These are phyloP conservation scores for Arachis hypogaea DNA, from an alignment of 306 rosid genomes.

Conservation along the genomic window DNA sequence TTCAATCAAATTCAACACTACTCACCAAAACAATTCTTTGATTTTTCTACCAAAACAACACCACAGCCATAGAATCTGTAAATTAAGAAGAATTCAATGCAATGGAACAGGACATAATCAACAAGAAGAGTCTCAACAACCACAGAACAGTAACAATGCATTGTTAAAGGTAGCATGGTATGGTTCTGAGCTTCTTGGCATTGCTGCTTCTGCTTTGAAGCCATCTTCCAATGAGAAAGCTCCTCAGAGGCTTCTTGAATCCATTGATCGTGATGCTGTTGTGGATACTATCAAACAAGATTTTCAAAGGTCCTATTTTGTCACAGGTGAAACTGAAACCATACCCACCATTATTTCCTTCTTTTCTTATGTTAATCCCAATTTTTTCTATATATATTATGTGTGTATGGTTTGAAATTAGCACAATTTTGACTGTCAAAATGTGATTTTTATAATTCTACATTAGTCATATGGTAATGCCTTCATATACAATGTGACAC, in stretches of 20 bases:
- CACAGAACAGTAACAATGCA: slow-evolving; percentile 41
- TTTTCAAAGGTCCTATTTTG: slow-evolving; percentile 47
- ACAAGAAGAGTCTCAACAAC: slow-evolving; percentile 44
- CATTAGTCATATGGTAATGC: too few relatives aligned
- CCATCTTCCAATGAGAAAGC: slow-evolving; percentile 48
- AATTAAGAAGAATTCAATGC: slow-evolving; percentile 54
- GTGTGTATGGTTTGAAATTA: too few relatives aligned
- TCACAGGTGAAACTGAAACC: slow-evolving; percentile 41
- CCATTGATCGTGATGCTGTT: slow-evolving; percentile 57
- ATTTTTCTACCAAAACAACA: slow-evolving; percentile 43
- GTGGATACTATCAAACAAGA: slow-evolving; percentile 45
- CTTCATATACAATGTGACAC: too few relatives aligned
- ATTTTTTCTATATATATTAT: neutral
- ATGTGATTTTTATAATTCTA: too few relatives aligned
- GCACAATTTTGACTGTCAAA: too few relatives aligned
- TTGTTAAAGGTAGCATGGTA: slow-evolving; percentile 87
- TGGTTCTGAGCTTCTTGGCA: slow-evolving; percentile 84
- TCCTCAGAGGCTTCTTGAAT: slow-evolving; percentile 48
- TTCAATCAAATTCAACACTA: slow-evolving; percentile 32
- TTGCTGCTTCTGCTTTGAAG: slow-evolving; percentile 80
- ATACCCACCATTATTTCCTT: neutral
- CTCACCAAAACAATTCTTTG: slow-evolving; percentile 6
- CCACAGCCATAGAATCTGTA: slow-evolving; percentile 24
- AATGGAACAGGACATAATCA: slow-evolving; percentile 48
- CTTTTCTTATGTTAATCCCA: neutral